Evolutionary conservation across 208 protist species (phyloP), one percentile per base, ranked within the genome.

Genomic region (Acanthamoeba triangularis): DNA sequence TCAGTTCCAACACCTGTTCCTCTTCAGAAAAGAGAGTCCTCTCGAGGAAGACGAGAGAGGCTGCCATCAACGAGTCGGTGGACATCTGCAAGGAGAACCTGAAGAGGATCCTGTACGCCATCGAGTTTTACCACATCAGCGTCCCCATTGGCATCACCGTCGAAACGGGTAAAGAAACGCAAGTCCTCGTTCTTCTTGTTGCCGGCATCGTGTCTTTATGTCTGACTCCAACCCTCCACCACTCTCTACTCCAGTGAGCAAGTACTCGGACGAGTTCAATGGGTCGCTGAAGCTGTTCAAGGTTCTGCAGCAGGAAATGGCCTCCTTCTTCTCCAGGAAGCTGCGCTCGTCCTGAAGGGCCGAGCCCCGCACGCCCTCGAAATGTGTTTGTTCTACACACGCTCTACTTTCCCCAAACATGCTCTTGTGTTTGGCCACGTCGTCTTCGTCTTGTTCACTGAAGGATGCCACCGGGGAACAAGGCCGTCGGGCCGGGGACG

Each of bases 1-100:
- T 54, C 13, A 13, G 8, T 54, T 13, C 5, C 49, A 54, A 61
- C 56, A 61, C 18, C 56, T 16, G 13, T 76, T 37, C 67, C 18
- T 76, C n/a, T n/a, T n/a, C n/a, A 87, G 78, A 87, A 20, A 87
- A 61, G 78, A 28, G 78, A 87, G 78, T 87, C 8, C 78, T 87
- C n/a, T 87, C 78, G 5, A 56, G 78, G 30, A 87, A 61, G 28
- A 63, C 78, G 30, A 28, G 78, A 35, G 78, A 87, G 78, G 78
- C 78, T 3, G 78, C 78, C 25, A 61, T 87, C 78, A 37, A 54
- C n/a, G 78, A 87, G 33, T 87, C 78, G 49, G 49, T 87, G 13
- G 78, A 87, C 47, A 87, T 87, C 20, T 87, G 78, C 49, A 87
- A 41, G 33, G 78, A 87, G 78, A 87, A 87, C 49, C 49, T 87